Percentiles rank a stretch among this genome's conserved stretches.
Evolutionary conservation across 1,284 basidiomycete species (phyloP).

Genomic region (Pseudozyma sp.): DNA sequence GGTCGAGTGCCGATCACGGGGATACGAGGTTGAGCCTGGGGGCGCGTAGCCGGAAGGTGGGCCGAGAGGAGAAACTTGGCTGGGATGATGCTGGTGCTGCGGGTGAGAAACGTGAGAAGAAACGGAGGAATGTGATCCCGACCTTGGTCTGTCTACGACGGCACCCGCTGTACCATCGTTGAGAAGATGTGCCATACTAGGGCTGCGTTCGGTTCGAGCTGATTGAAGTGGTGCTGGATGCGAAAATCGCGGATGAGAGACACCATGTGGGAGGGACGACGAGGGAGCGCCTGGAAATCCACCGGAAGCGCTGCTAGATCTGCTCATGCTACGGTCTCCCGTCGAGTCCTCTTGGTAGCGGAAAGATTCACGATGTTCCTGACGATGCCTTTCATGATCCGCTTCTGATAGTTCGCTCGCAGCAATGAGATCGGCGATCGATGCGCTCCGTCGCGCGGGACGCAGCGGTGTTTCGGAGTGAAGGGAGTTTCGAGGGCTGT

Average conservation of each 20-base stretch:
- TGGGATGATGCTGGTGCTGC: conserved; percentile 20
- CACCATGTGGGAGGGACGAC: conserved; percentile 7
- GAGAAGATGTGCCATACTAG: conserved; percentile 52
- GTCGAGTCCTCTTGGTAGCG: conserved; percentile 21
- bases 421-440: conserved; percentile 45
- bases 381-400: conserved; percentile 29
- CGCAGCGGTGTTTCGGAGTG: conserved; percentile 18
- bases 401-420: conserved; percentile 47
- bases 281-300: conserved; percentile 17
- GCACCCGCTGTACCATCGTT: conserved; percentile 51
- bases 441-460: conserved; percentile 32
- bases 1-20: conserved; percentile 18
- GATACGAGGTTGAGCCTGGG: not conserved
- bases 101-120: conserved; percentile 43
- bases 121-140: conserved; percentile 46
- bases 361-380: conserved; percentile 8
- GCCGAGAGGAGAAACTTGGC: conserved; percentile 30
- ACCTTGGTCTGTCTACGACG: conserved; percentile 40
- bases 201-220: conserved; percentile 40
- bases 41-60: conserved; percentile 7
- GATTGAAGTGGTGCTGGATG: conserved; percentile 19
- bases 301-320: conserved; percentile 43
- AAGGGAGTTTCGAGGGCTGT: conserved; percentile 20
- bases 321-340: conserved; percentile 39
- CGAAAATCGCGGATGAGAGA: conserved; percentile 29